Evolutionary conservation across 2,329 filamentous ascomycete species (phyloP), one percentile per base, ranked within the genome.

Genomic region (Magnaporthiopsis rhizophila): DNA sequence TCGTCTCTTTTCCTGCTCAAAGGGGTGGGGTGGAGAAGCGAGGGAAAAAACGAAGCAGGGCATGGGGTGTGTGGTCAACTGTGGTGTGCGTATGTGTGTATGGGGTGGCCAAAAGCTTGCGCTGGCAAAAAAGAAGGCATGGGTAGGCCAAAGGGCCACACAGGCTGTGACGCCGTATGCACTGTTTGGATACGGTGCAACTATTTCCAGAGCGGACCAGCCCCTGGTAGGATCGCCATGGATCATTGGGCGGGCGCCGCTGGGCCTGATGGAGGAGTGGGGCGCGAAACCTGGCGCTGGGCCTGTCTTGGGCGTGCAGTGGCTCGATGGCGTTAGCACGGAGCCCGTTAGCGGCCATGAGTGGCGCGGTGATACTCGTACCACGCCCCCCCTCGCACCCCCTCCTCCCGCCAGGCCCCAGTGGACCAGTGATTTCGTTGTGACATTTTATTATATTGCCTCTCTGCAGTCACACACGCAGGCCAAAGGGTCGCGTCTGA

Each of bases 121-220:
- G 61, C 53, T 62, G 45, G 61, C 50, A 36, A 38, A 21, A 38
- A 18, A 24, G 7, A 36, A 18, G 38, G 38, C 38, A 50, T 18
- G 38, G 38, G 38, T 21, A 57, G 50, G 32, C 50, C 50, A 62
- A 7, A 30, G 26, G 50, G 32, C 61, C 61, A 62, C 61, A 34
- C 50, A 38, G 53, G 38, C 18, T 21, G 38, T 4, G 38, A 36
- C 53, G 61, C 61, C 32, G 38, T 59, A 62, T 62, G 38, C 38
- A 50, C 38, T 21, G 38, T 50, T 6, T 21, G 15, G 38, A 30
- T 15, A 50, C 38, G 7, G 38, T 50, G 15, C 18, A 21, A 21
- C 61, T 62, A 62, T 62, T 62, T 62, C 61, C 53, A 62, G 61
- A 58, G 50, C 30, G 45, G 61, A n/a, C 61, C 34, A 62, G 61